phyloP scores from a whole-genome alignment of 768 basidiomycete genomes.

The Mrakia gelida region DNA sequence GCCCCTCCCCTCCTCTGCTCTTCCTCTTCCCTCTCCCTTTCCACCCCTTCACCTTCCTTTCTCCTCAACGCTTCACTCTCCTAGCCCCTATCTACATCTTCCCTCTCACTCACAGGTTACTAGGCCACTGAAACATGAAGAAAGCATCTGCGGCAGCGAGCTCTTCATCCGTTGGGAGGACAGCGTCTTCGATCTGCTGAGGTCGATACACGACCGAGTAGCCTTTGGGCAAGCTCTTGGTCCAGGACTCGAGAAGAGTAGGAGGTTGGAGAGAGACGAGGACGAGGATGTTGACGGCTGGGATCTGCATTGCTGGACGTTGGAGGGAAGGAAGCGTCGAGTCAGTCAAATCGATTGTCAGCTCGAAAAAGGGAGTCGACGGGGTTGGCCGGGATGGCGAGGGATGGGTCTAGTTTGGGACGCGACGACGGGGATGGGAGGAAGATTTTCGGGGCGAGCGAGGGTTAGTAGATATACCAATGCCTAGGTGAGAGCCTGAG shows the following conservation, averaged over 20 bases:
- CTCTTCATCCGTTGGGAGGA: constrained; percentile 32
- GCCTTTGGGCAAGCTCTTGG: neutral
- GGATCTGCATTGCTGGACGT: neutral
- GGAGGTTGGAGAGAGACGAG: neutral
- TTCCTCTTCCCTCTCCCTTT: neutral
- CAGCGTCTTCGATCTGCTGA: neutral
- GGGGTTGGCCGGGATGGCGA: too few relatives aligned
- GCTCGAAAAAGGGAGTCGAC: too few relatives aligned
- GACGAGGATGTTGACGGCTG: neutral
- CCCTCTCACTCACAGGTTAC: constrained; percentile 23
- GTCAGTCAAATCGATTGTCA: neutral
- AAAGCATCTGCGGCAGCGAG: constrained; percentile 24
- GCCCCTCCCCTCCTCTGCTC: neutral
- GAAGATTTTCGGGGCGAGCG: too few relatives aligned
- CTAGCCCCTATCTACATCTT: neutral
- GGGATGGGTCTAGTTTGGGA: too few relatives aligned
- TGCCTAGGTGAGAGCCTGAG: too few relatives aligned
- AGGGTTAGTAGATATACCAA: too few relatives aligned
- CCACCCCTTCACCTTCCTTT: too few relatives aligned
- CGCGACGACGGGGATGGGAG: too few relatives aligned
- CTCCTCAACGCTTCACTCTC: too few relatives aligned
- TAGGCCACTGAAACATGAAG: constrained; percentile 29
- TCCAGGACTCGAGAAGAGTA: neutral
- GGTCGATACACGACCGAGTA: constrained; percentile 13
- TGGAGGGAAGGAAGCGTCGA: neutral